Evolutionary conservation across 2,329 filamentous ascomycete species (phyloP).

Genomic region (Didymosphaeria variabile): DNA sequence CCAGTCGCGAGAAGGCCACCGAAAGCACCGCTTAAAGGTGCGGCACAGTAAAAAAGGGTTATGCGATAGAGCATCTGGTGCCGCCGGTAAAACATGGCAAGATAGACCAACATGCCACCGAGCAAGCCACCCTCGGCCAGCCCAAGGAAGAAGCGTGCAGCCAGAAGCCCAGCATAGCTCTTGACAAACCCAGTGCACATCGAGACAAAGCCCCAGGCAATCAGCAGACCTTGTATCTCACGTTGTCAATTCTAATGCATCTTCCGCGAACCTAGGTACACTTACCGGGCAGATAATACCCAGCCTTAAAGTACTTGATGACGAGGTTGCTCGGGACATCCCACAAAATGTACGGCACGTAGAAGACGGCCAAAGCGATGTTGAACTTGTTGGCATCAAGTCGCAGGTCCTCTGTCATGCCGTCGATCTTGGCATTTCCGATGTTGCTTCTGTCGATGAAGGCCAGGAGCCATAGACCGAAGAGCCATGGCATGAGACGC

Average conservation of each 20-base stretch:
- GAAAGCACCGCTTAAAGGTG: conserved; percentile 53
- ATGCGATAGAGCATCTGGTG: conserved; percentile 54
- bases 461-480: conserved; percentile 57
- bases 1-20: conserved; percentile 55
- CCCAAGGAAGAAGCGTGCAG: conserved; percentile 52
- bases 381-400: conserved; percentile 55
- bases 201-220: conserved; percentile 52
- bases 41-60: conserved; percentile 49
- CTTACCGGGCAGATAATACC: conserved; percentile 50
- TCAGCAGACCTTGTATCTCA: conserved; percentile 37
- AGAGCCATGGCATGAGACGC: conserved; percentile 57
- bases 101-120: conserved; percentile 53
- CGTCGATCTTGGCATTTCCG: conserved; percentile 56
- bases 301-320: conserved; percentile 52
- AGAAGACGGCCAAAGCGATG: conserved; percentile 55
- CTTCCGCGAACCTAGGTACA: not conserved
- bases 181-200: conserved; percentile 54
- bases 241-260: not conserved
- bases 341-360: conserved; percentile 54
- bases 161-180: conserved; percentile 52
- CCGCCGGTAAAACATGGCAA: conserved; percentile 54
- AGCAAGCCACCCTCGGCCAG: conserved; percentile 54
- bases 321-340: conserved; percentile 54
- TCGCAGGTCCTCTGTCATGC: conserved; percentile 50
- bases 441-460: conserved; percentile 57